Conservation (phyloP, 805 yeast species). For the Cyberlindnera xishuangbannaensis region DNA sequence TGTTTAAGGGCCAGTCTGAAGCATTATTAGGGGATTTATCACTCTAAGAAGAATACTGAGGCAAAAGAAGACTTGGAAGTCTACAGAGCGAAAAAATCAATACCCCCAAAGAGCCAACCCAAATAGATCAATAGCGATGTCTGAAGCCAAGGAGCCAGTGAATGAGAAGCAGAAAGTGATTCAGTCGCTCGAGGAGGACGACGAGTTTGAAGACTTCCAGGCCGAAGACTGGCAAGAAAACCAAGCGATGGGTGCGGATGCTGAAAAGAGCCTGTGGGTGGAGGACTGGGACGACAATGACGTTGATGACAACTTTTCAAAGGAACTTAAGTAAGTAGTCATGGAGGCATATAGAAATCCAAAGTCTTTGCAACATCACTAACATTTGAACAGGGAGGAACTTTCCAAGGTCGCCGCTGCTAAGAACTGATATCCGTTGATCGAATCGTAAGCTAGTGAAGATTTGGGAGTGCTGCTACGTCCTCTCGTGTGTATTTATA, state of each 20-base stretch:
- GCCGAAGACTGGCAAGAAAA: slow-evolving; percentile 77
- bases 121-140: no score
- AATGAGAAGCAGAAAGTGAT: slow-evolving; percentile 28
- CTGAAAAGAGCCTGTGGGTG: slow-evolving; percentile 76
- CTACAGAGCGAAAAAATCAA: no score
- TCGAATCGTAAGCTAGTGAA: no score
- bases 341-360: background rate
- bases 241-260: slow-evolving; percentile 44
- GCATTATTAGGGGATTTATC: no score
- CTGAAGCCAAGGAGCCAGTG: slow-evolving; percentile 14
- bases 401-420: slow-evolving; percentile 20
- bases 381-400: slow-evolving; percentile 13
- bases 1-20: no score
- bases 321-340: slow-evolving; percentile 50
- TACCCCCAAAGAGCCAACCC: no score
- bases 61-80: background rate
- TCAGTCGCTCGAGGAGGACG: slow-evolving; percentile 88
- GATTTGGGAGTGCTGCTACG: no score
- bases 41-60: background rate
- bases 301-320: slow-evolving; percentile 82
- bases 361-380: background rate
- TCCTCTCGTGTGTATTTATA: no score
- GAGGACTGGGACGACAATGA: slow-evolving; percentile 98
- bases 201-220: slow-evolving; percentile 96
- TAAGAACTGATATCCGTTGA: no score